Evolutionary conservation across 495 filamentous ascomycete species (phyloP).

Genomic region (Xylaria venustula): DNA sequence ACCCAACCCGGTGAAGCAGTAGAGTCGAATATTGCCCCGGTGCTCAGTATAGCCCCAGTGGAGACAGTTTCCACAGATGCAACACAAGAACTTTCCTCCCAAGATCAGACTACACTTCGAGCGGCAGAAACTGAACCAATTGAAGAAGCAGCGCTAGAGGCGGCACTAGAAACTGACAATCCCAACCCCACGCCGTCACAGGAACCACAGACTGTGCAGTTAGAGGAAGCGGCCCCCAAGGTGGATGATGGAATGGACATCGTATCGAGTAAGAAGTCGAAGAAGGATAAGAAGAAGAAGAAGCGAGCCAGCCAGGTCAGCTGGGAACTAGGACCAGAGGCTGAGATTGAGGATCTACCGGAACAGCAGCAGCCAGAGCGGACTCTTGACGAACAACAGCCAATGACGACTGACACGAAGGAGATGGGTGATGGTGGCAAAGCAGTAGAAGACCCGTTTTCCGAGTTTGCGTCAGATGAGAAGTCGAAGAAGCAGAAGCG

Average conservation of each 20-base stretch:
- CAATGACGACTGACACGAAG: slow-evolving; percentile 4
- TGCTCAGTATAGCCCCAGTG: neutral
- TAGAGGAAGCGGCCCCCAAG: slow-evolving; percentile 7
- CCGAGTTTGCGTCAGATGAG: slow-evolving; percentile 18
- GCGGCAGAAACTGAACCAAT: neutral
- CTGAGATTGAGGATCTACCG: slow-evolving; percentile 15
- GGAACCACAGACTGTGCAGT: neutral
- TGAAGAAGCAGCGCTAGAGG: neutral
- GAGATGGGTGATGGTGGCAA: neutral
- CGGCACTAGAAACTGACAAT: neutral
- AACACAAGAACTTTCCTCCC: neutral
- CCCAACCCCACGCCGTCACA: neutral
- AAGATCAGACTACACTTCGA: slow-evolving; percentile 2
- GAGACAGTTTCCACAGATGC: neutral
- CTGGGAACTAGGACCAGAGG: slow-evolving; percentile 14
- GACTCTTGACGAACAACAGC: slow-evolving; percentile 8
- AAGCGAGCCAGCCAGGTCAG: slow-evolving; percentile 24
- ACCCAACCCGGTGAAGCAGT: neutral
- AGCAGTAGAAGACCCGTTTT: slow-evolving; percentile 10
- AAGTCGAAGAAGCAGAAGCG: slow-evolving; percentile 18
- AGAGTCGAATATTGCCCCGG: neutral
- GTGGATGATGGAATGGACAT: slow-evolving; percentile 10
- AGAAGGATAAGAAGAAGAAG: slow-evolving; percentile 38
- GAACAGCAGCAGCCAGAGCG: slow-evolving; percentile 12
- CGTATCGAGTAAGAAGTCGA: slow-evolving; percentile 24